Base-by-base conservation (phyloP, 257 asterid genomes). In the Cynanchum wilfordii region DNA sequence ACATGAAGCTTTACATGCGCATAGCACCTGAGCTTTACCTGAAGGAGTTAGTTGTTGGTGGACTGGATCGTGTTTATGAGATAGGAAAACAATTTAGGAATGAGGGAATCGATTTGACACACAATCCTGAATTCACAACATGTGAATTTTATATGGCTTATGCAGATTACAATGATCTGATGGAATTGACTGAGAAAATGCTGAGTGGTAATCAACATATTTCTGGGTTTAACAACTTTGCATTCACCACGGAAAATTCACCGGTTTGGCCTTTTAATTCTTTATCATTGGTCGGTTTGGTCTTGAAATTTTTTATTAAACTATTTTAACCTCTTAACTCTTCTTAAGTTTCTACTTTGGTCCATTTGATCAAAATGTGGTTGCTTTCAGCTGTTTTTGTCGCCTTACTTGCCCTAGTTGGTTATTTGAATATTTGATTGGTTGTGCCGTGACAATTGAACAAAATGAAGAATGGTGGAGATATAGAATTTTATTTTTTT, bases 81-180 rank as follows among this genome's bases (percentile, higher is more conserved):
- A 93, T 93, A 7, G 98, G 98, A 27, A 93, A 91, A 78, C 97
- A 89, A 55, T 93, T 93, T 65, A 86, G 96, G 82, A 91, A 93
- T 45, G 96, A 91, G 77, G 98, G 97, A 78, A 93, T 93, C 74
- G 99, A 94, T 80, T 75, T 89, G 75, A 93, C 96, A 0, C 98
- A 93, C 76, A 93, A 90, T 78, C 98, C 96, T n/a, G 97, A 91
- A 79, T 93, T 93, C 76, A 93, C 98, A 7, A 89, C 97, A 10
- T 93, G 98, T 66, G 97, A 93, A 81, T 90, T 90, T 82, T 91
- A 90, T 78, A 90, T 88, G 98, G 97, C 96, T 19, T 90, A 84
- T 73, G 96, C 96, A 0, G 98, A 90, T 72, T 93, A 93, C 83
- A 81, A 89, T 74, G 98, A 93, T 79, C 64, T 90, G 82, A 93